Evolutionary conservation across 176 grass and related monocot species (phyloP).

Genomic region (Triticum timopheevii): DNA sequence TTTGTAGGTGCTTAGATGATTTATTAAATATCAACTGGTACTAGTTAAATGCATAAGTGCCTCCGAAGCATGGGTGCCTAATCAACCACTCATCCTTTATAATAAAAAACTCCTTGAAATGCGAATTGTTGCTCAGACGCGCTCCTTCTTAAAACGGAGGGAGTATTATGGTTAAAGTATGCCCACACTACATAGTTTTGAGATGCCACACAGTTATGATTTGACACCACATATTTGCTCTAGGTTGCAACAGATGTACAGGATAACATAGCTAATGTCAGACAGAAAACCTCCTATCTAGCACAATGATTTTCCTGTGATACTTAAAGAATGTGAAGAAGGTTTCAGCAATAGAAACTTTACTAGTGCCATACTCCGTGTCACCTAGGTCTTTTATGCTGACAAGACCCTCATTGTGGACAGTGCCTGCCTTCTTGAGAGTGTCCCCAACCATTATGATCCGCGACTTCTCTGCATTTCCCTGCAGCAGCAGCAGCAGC

Average conservation of each 20-base stretch:
- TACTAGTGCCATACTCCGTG: conserved; percentile 66
- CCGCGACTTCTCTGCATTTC: conserved; percentile 84
- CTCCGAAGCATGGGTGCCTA: background rate
- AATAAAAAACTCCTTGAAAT: background rate
- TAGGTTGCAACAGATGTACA: background rate
- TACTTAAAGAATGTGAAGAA: background rate
- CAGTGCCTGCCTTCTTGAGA: conserved; percentile 63
- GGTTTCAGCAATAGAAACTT: conserved; percentile 28
- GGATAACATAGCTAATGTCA: background rate
- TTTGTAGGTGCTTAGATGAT: background rate
- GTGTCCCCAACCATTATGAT: conserved; percentile 95
- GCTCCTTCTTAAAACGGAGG: background rate
- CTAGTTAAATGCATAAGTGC: background rate
- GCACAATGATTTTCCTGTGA: background rate
- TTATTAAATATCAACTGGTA: background rate
- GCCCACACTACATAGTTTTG: background rate
- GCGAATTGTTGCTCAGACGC: background rate
- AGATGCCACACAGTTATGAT: background rate
- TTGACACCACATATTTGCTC: background rate
- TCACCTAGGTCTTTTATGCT: conserved; percentile 74
- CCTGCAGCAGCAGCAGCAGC: conserved; percentile 35
- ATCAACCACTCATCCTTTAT: background rate
- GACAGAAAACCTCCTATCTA: background rate
- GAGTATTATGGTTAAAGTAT: background rate
- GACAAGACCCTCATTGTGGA: conserved; percentile 34